Evolutionary conservation across 306 rosid species (phyloP).

Genomic region (Prunus mongolica): DNA sequence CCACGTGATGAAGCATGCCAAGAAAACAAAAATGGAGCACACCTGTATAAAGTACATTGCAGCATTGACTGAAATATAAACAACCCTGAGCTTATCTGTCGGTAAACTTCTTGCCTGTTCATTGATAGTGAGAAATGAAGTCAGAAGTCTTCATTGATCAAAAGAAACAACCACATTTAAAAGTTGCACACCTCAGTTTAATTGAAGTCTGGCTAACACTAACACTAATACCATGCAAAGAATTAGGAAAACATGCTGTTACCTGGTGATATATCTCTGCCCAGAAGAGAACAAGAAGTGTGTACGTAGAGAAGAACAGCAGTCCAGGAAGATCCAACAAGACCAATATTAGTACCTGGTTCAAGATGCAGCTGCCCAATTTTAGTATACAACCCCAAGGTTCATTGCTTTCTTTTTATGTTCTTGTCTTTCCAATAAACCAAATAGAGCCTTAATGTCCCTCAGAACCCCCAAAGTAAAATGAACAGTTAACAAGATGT

Average conservation of each 20-base stretch:
- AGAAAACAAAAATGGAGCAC: neutral
- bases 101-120: constrained; percentile 92
- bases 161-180: neutral
- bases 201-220: neutral
- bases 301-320: constrained; percentile 85
- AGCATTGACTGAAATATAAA: constrained; percentile 62
- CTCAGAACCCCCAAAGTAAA: neutral
- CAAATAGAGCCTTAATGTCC: neutral
- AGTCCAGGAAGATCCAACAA: constrained; percentile 85
- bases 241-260: constrained; percentile 24
- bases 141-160: neutral
- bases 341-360: constrained; percentile 63
- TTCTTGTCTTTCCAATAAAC: neutral
- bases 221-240: neutral
- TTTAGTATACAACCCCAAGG: constrained; percentile 25
- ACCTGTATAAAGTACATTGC: constrained; percentile 82
- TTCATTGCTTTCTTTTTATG: neutral
- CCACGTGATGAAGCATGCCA: constrained; percentile 2
- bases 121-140: neutral
- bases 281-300: constrained; percentile 93
- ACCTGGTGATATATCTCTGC: constrained; percentile 98
- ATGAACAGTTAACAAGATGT: neutral
- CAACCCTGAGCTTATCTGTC: constrained; percentile 70
- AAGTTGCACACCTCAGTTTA: neutral
- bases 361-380: constrained; percentile 24